Base-by-base conservation (phyloP, 345 rosid species). In the Carallia pectinifolia region DNA sequence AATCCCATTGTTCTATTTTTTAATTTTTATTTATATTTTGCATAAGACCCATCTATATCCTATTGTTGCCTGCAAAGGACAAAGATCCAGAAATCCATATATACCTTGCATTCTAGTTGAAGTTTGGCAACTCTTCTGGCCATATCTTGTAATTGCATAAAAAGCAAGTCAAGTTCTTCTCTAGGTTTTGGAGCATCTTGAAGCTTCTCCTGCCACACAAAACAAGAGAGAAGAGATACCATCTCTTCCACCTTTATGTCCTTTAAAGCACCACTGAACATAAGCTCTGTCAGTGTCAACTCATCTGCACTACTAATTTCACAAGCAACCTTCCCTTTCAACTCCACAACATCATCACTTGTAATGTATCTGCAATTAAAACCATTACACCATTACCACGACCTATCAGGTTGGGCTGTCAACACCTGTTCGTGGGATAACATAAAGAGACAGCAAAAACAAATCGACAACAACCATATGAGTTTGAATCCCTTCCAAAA, bases 291-390 rank as follows among this genome's bases (percentile, higher is more conserved):
- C 67, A 95, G 70, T 64, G 90, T 89, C 84, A 95, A 82, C 77
- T 95, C 99, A 71, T 95, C 99, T 6, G 99, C 98, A 74, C 96
- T 95, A 65, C 91, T 92, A 68, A 92, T 89, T 81, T 92, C 96
- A 85, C 91, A 87, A 29, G 97, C 94, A 75, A 92, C 97, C 79
- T 87, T 92, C 63, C 97, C 97, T 68, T 91, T 92, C 82, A 89
- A 78, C 83, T 88, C 89, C 54, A 92, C 93, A 7, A 89, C 92
- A 74, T 79, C 88, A 62, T 91, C 96, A 70, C 88, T 81, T 6
- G 90, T 83, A 61, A 81, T 75, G 68, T 89, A 91, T 67, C 97
- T 91, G 85, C 71, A 70, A 67, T 67, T 31, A 63, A 12, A 74
- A 67, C 54, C 74, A 60, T 38, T 47, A 30, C 30, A 40, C 37